phyloP scores from a whole-genome alignment of 1,139 yeast species.

The Pichia sp. region DNA sequence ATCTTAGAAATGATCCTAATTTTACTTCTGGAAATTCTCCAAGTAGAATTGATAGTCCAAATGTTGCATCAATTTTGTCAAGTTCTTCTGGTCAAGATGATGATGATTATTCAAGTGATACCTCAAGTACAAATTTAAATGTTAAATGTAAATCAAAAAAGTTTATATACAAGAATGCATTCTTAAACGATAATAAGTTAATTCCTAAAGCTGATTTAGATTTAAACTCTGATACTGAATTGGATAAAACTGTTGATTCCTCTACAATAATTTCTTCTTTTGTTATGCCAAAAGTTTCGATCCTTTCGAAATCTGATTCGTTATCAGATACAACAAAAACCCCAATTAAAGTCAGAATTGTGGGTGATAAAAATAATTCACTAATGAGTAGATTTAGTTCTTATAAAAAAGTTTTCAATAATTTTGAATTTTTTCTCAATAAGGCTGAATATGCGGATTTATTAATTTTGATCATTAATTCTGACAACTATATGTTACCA shows the following conservation, averaged over 20 bases:
- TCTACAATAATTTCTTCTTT: conserved; percentile 28
- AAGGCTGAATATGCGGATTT: conserved; percentile 19
- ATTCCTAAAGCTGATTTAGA: background rate
- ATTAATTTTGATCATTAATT: conserved; percentile 23
- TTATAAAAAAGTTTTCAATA: conserved; percentile 25
- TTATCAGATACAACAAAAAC: background rate
- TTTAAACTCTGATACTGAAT: conserved; percentile 14
- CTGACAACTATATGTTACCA: conserved; percentile 26
- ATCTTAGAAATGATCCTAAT: conserved; percentile 1
- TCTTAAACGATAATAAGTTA: background rate
- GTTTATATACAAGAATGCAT: background rate
- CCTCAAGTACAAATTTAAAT: background rate
- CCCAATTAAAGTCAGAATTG: conserved; percentile 21
- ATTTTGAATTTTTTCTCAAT: conserved; percentile 20
- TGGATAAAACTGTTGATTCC: conserved; percentile 21
- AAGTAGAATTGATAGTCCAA: conserved; percentile 18
- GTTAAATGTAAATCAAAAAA: background rate
- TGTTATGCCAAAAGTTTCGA: conserved; percentile 30
- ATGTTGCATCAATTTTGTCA: conserved; percentile 26
- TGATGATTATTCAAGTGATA: conserved; percentile 6
- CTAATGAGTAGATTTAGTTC: conserved; percentile 21
- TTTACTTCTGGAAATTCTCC: conserved; percentile 1
- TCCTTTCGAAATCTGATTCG: conserved; percentile 2
- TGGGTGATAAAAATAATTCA: conserved; percentile 21
- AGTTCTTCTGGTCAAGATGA: conserved; percentile 27